Evolutionary conservation across 306 rosid genomes (phyloP).

Genomic region (Prunus dulcis): DNA sequence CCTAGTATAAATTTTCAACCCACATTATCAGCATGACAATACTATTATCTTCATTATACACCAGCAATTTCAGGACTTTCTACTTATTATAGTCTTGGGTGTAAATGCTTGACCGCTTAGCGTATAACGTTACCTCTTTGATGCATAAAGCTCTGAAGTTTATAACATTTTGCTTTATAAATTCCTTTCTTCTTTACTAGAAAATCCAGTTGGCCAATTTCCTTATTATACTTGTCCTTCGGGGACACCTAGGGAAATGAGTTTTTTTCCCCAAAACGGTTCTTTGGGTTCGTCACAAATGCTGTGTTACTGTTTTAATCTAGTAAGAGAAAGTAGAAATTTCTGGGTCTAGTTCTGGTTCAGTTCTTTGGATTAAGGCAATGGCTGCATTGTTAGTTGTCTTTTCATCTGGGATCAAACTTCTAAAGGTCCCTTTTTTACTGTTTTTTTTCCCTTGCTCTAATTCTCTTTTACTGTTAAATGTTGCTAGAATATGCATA

Average conservation of each 20-base stretch:
- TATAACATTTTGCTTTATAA: not conserved
- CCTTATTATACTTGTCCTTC: not conserved
- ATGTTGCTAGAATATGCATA: not conserved
- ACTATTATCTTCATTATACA: not conserved
- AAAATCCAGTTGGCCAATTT: not conserved
- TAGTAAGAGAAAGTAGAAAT: not conserved
- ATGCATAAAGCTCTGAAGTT: not conserved
- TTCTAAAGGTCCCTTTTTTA: not conserved
- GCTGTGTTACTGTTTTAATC: no score
- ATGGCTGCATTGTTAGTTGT: not conserved
- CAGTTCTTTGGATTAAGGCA: not conserved
- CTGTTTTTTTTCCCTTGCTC: not conserved
- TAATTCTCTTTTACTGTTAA: not conserved
- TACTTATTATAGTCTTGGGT: no score
- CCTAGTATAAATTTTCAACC: not conserved
- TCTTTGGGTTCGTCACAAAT: not conserved
- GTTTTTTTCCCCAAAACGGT: not conserved
- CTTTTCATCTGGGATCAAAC: not conserved
- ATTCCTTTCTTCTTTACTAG: constrained; percentile 11
- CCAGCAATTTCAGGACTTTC: not conserved
- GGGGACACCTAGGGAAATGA: no score
- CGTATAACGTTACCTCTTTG: no score
- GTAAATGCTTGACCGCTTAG: no score
- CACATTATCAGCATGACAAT: constrained; percentile 1
- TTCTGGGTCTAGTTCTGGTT: not conserved